Evolutionary conservation across 495 filamentous ascomycete species (phyloP).

Genomic region (Penicillium nucicola): DNA sequence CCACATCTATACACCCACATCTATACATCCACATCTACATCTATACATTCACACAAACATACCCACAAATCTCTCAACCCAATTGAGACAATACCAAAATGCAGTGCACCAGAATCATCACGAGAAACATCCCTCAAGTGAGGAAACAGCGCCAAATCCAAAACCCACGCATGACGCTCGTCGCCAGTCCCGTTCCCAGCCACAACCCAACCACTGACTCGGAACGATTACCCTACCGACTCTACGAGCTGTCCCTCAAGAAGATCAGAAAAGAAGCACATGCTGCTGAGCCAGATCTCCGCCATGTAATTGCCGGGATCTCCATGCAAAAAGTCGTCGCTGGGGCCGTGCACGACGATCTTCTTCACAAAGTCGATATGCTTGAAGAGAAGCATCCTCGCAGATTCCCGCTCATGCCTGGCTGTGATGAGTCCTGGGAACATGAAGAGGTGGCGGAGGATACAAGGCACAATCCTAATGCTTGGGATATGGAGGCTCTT

Average conservation of each 20-base stretch:
- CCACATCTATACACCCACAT: neutral
- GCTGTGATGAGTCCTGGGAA: conserved; percentile 11
- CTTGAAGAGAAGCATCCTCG: conserved; percentile 3
- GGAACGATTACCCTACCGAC: conserved; percentile 22
- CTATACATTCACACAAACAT: neutral
- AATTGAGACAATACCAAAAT: neutral
- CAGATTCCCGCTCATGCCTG: conserved; percentile 10
- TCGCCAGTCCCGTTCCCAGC: conserved; percentile 3
- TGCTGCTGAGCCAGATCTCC: conserved; percentile 19
- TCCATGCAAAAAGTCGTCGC: conserved; percentile 21
- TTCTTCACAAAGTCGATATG: conserved; percentile 15
- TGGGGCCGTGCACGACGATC: conserved; percentile 14
- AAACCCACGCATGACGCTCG: conserved; percentile 7
- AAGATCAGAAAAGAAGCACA: conserved; percentile 26
- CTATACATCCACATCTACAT: neutral
- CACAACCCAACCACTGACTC: conserved; percentile 17
- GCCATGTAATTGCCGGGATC: conserved; percentile 20
- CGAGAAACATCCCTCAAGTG: conserved; percentile 15
- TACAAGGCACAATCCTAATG: neutral
- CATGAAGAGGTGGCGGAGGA: conserved; percentile 6
- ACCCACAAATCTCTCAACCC: neutral
- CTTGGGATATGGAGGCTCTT: conserved; percentile 17
- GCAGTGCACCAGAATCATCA: conserved; percentile 13
- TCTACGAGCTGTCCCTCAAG: conserved; percentile 23
- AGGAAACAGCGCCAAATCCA: conserved; percentile 5